A percentile compares a stretch with the other conserved stretches of the same genome.
Evolutionary conservation across 495 filamentous ascomycete genomes (phyloP).

Genomic region (Annulohypoxylon moriforme): DNA sequence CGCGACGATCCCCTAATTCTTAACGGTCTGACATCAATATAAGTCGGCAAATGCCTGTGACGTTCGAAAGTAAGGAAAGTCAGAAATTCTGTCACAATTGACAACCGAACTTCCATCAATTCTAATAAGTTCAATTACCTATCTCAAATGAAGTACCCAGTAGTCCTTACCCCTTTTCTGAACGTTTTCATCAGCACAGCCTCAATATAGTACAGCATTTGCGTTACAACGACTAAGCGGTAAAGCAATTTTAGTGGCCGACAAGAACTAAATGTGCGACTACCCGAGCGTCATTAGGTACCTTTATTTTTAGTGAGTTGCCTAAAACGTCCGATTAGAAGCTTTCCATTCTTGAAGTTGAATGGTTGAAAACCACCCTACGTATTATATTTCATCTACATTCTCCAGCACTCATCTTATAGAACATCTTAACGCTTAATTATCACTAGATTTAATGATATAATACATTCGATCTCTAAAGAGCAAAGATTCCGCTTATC

Average conservation of each 20-base stretch:
- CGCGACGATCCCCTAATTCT: slow-evolving; percentile 24
- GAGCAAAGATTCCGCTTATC: no score
- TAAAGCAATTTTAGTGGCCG: background rate
- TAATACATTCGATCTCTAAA: background rate
- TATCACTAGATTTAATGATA: no score
- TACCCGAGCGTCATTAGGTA: background rate
- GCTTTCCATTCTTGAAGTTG: background rate
- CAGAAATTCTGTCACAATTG: background rate
- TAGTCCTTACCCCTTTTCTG: background rate
- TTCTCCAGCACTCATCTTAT: background rate
- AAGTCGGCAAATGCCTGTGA: slow-evolving; percentile 11
- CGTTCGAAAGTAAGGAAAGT: background rate
- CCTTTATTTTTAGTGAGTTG: slow-evolving; percentile 2
- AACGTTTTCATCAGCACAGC: slow-evolving; percentile 4
- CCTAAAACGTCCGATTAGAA: background rate
- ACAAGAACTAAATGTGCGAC: background rate
- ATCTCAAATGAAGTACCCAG: background rate
- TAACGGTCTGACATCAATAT: background rate
- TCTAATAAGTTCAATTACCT: background rate
- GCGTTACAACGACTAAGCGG: background rate
- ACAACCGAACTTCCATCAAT: background rate
- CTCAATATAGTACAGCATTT: background rate
- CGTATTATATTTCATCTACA: background rate
- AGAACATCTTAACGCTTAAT: no score
- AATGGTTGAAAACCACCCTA: background rate